Evolutionary conservation across 768 basidiomycete genomes (phyloP).

Genomic region (Leucosporidium yakuticum): DNA sequence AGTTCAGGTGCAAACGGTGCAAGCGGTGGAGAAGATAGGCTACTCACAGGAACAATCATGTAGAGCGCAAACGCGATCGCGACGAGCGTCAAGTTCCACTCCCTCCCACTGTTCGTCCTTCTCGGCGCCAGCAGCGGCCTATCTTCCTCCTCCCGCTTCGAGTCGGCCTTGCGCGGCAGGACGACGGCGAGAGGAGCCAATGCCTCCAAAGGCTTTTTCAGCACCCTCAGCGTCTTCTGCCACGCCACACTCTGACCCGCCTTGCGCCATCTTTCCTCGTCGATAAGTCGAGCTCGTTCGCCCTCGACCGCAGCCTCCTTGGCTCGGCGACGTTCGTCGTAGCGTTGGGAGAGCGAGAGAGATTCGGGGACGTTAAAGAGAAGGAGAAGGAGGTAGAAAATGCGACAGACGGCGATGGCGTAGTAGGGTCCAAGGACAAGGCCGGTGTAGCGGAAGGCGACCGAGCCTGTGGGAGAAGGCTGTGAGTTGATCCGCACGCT

Average conservation of each 20-base stretch:
- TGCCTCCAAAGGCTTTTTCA: slow-evolving; percentile 7
- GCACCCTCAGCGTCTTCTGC: no score
- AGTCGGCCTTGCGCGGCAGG: slow-evolving; percentile 34
- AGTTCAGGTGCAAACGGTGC: not conserved
- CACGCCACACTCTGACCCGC: not conserved
- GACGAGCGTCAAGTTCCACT: slow-evolving; percentile 44
- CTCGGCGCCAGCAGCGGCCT: not conserved
- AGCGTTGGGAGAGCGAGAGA: not conserved
- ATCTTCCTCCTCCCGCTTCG: slow-evolving; percentile 14
- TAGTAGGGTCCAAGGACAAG: slow-evolving; percentile 43
- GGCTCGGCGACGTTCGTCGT: not conserved
- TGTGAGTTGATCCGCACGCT: no score
- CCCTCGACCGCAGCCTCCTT: not conserved
- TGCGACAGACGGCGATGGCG: slow-evolving; percentile 39
- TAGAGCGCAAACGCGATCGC: slow-evolving; percentile 39
- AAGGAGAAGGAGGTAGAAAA: slow-evolving; percentile 37
- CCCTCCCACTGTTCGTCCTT: slow-evolving; percentile 19
- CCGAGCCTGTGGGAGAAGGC: no score
- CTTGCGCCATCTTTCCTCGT: not conserved
- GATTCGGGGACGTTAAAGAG: slow-evolving; percentile 44
- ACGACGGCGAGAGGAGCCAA: slow-evolving; percentile 43
- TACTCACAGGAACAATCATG: slow-evolving; percentile 36
- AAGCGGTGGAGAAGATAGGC: not conserved
- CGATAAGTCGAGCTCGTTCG: not conserved
- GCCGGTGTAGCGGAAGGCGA: slow-evolving; percentile 2